phyloP scores from a whole-genome alignment of 768 basidiomycete genomes.

The Mycena vulgaris region DNA sequence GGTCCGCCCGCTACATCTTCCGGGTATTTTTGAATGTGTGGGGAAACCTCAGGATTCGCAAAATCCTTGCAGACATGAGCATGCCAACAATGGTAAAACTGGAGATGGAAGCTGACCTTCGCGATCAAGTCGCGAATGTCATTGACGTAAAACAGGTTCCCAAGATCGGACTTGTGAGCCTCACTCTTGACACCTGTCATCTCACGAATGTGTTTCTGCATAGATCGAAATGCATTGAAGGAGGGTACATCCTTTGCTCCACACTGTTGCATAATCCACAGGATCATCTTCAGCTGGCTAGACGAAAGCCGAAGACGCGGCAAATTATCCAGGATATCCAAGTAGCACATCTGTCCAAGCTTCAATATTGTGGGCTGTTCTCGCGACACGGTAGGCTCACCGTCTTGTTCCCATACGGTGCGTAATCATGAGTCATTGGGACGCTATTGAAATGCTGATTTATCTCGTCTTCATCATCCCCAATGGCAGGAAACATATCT shows the following conservation, averaged over 20 bases:
- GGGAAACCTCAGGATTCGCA: constrained; percentile 45
- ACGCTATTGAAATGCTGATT: not conserved
- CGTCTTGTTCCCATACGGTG: constrained; percentile 18
- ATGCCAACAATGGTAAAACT: not conserved
- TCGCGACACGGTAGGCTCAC: not conserved
- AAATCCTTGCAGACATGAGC: constrained; percentile 43
- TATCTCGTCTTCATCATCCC: constrained; percentile 6
- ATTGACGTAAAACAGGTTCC: constrained; percentile 15
- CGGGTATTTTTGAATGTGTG: constrained; percentile 48
- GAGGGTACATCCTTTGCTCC: constrained; percentile 49
- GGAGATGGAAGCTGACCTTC: not conserved
- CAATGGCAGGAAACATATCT: too few relatives aligned
- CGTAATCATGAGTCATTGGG: not conserved
- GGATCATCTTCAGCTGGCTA: constrained; percentile 47
- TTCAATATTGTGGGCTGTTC: too few relatives aligned
- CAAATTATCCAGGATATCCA: constrained; percentile 53
- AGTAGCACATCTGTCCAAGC: constrained; percentile 27
- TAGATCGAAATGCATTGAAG: constrained; percentile 39
- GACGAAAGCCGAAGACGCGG: constrained; percentile 49
- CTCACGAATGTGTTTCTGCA: constrained; percentile 39
- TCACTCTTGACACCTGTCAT: constrained; percentile 24
- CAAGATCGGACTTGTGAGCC: constrained; percentile 16
- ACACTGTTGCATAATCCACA: constrained; percentile 48
- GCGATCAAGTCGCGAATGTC: constrained; percentile 24
- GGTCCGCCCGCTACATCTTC: constrained; percentile 43